Base-by-base conservation (phyloP, 1,284 basidiomycete species). In the Lentinula novae-zelandiae region DNA sequence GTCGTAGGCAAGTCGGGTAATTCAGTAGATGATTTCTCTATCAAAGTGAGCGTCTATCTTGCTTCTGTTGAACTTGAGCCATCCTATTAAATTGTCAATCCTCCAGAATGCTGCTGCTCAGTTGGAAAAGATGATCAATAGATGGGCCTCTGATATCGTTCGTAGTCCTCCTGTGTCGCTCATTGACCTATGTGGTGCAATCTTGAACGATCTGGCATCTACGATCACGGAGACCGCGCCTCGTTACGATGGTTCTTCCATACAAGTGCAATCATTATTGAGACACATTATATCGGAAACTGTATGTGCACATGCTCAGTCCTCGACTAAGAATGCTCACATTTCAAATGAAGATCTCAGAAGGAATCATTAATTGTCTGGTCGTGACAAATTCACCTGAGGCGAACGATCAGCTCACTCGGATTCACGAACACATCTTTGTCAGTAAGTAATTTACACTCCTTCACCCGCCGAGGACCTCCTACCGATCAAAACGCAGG, bases 401-500 rank as follows among this genome's bases (percentile, higher is more conserved):
- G 58, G 86, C 92, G 34, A 93, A 93, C 67, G 72, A 87, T 62
- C 90, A 93, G 68, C 76, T 93, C 48, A 88, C 90, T 15, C 80
- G 89, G 5, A 89, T 93, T 61, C 92, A 93, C 70, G 92, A 92
- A 70, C 88, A 92, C 66, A 82, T 93, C 56, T 93, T 93, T 68
- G 79, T 87, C 34, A 83, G 91, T 90, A 66, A 70, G 89, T 73
- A 15, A 53, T 50, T 10, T 15, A 4, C 52, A n/a, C 53, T 20
- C 27, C 61, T 31, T 27, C 27, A 12, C 58, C 51, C 52, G 33
- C 50, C 57, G 20, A 46, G 22, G 48, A 53, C n/a, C 15, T 33
- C 38, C 17, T 49, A 57, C 49, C 46, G 40, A 58, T 54, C 56
- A 48, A 59, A 34, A 38, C 36, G 49, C 65, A 92, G 89, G 89